Conservation (phyloP, 805 yeast genomes). For the Saturnispora zaruensis region DNA sequence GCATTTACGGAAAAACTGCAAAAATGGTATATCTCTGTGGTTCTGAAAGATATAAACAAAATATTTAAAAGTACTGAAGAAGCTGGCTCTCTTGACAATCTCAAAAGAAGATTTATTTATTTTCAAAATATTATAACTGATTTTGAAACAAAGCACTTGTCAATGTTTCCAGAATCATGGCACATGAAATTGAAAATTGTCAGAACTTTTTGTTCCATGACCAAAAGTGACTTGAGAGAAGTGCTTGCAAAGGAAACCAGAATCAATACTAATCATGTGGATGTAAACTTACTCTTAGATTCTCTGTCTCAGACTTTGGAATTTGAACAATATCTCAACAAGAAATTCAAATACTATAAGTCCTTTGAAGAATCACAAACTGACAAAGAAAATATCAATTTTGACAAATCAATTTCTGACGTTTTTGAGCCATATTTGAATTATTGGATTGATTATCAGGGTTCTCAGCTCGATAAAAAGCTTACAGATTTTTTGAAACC, state of each 20-base stretch:
- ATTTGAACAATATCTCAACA: slow-evolving; percentile 67
- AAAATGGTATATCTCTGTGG: slow-evolving; percentile 63
- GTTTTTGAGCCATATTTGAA: slow-evolving; percentile 80
- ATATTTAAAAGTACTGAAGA: slow-evolving; percentile 79
- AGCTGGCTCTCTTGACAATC: slow-evolving; percentile 89
- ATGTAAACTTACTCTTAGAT: slow-evolving; percentile 57
- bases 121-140: slow-evolving; percentile 63
- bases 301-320: slow-evolving; percentile 73
- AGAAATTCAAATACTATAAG: slow-evolving; percentile 42
- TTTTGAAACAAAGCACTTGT: slow-evolving; percentile 39
- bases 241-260: slow-evolving; percentile 38
- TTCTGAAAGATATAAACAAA: slow-evolving; percentile 62
- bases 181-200: slow-evolving; percentile 55
- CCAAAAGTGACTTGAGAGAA: slow-evolving; percentile 56
- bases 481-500: slow-evolving; percentile 56
- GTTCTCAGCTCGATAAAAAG: slow-evolving; percentile 49
- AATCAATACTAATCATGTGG: slow-evolving; percentile 28
- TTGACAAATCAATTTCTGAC: slow-evolving; percentile 41
- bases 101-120: slow-evolving; percentile 72
- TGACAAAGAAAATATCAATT: slow-evolving; percentile 24
- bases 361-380: slow-evolving; percentile 27
- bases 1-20: slow-evolving; percentile 51
- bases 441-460: slow-evolving; percentile 84
- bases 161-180: slow-evolving; percentile 67
- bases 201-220: slow-evolving; percentile 53